phyloP scores from a whole-genome alignment of 768 basidiomycete species.

The Gymnopilus dilepis region DNA sequence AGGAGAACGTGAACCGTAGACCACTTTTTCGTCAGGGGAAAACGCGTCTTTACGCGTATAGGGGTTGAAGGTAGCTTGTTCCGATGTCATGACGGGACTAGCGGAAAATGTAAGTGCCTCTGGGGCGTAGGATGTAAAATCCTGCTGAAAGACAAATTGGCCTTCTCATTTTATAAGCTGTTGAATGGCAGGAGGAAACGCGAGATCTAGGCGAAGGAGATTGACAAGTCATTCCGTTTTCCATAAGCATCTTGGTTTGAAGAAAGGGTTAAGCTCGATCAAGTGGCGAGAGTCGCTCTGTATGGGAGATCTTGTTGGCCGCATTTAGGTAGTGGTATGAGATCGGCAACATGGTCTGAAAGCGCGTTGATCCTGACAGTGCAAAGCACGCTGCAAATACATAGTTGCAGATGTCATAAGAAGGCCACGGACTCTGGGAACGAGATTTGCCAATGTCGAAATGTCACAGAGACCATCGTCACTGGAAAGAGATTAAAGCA shows the following conservation, averaged over 20 bases:
- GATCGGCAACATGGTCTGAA: constrained; percentile 38
- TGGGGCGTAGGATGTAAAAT: constrained; percentile 3
- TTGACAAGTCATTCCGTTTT: constrained; percentile 34
- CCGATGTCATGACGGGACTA: constrained; percentile 16
- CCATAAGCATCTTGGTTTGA: constrained; percentile 34
- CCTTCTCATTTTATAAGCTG: constrained; percentile 36
- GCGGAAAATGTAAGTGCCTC: background rate
- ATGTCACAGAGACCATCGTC: constrained; percentile 18
- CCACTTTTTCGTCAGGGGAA: constrained; percentile 14
- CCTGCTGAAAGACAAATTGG: constrained; percentile 25
- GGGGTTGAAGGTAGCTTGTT: constrained; percentile 13
- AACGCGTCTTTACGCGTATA: constrained; percentile 12
- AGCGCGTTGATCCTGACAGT: constrained; percentile 28
- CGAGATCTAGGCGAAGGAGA: constrained; percentile 30
- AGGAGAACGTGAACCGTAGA: constrained; percentile 12
- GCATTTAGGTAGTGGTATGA: constrained; percentile 36
- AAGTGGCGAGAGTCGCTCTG: constrained; percentile 26
- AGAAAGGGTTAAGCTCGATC: constrained; percentile 26
- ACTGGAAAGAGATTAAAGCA: constrained; percentile 10
- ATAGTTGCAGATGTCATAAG: constrained; percentile 21
- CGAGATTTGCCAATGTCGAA: constrained; percentile 29
- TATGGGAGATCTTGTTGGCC: constrained; percentile 34
- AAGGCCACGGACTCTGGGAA: constrained; percentile 35
- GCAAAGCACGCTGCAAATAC: constrained; percentile 18
- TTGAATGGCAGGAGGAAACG: constrained; percentile 30